Base-by-base conservation (phyloP, 1,284 basidiomycete species). In the Cryptococcus jaspeensis region DNA sequence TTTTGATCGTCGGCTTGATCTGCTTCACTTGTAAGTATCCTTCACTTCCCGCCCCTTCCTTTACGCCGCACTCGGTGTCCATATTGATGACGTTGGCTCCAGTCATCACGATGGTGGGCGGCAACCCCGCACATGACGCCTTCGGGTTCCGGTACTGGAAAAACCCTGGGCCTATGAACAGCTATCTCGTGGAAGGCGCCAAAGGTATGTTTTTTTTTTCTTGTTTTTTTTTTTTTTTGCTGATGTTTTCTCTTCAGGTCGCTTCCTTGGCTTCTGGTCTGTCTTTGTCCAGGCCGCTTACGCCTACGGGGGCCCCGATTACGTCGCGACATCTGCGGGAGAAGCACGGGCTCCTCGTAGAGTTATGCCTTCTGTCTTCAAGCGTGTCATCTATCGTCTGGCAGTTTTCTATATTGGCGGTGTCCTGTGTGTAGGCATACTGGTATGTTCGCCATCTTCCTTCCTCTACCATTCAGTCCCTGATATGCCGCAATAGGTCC, bases 361-460 rank as follows among this genome's bases (percentile, higher is more conserved):
- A 16, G 89, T 88, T 67, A 85, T 90, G 57, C 80, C 84, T 41
- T 87, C 84, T 67, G 89, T 88, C 1, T 84, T 86, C 73, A 80
- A 81, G 54, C 80, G 86, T 37, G 87, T 90, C 16, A 87, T 86
- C 71, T 78, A 84, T 60, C 84, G 87, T 65, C 88, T 92, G 59
- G 80, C 78, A 20, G 58, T 80, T 47, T 81, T 92, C 72, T 91
- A 91, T 76, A 84, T 89, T 59, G 78, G 74, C 41, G 73, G 74
- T 40, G 67, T 68, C 41, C 71, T 81, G 41, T 74, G 88, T 55
- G 87, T 90, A 56, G 88, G 88, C 35, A 76, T 90, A 48, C 50
- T 18, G 42, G 46, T 51, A 16, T 12, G 39, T 12, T 5, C 11
- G 11, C 37, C 37, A 41, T 7, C 39, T 7, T n/a, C n/a, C n/a